Evolutionary conservation across 1,139 yeast genomes (phyloP).

Genomic region (Lodderomyces orthopsilosis): DNA sequence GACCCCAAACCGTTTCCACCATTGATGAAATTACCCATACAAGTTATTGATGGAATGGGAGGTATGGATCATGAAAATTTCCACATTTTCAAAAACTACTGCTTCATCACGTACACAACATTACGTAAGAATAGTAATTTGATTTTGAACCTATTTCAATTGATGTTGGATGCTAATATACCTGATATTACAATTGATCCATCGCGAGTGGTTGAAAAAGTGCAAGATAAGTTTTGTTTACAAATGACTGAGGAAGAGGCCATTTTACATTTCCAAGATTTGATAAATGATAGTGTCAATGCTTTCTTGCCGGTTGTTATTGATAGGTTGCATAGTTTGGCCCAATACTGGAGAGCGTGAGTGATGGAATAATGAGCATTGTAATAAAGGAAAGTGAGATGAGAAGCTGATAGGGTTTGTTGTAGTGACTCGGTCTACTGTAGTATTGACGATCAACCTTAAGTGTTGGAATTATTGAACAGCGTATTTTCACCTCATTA

Average conservation of each 20-base stretch:
- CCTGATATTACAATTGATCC: conserved; percentile 82
- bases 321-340: conserved; percentile 89
- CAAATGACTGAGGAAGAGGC: conserved; percentile 97
- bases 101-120: conserved; percentile 92
- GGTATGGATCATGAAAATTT: conserved; percentile 85
- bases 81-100: conserved; percentile 82
- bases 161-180: conserved; percentile 91
- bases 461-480: too few species aligned
- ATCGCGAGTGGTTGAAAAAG: conserved; percentile 77
- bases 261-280: conserved; percentile 85
- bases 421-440: too few species aligned
- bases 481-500: too few species aligned
- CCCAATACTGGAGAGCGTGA: conserved; percentile 95
- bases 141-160: conserved; percentile 84
- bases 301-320: conserved; percentile 94
- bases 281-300: conserved; percentile 90
- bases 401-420: too few species aligned
- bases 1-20: conserved; percentile 99
- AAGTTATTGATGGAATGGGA: conserved; percentile 97
- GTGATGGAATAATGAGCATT: neutral
- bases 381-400: too few species aligned
- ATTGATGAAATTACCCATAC: conserved; percentile 94
- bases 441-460: too few species aligned
- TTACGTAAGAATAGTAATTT: conserved; percentile 85
- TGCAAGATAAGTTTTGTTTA: conserved; percentile 88